These are phyloP conservation scores for Aureoboletus auriporus DNA, from an alignment of 768 basidiomycete species.

Conservation along the genomic window DNA sequence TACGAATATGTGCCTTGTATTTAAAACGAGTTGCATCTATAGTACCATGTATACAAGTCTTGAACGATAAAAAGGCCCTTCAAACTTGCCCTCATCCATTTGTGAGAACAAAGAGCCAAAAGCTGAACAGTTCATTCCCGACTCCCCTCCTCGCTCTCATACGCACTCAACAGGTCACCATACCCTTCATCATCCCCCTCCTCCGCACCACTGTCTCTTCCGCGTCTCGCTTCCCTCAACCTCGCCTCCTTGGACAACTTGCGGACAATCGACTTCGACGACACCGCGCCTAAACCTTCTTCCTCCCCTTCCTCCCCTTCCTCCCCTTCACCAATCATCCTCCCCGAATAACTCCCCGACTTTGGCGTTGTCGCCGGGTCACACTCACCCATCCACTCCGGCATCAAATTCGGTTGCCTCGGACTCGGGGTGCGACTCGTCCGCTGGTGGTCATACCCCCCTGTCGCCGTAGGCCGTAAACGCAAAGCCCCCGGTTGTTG, in stretches of 20 bases:
- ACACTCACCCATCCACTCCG: slow-evolving; percentile 52
- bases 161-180: slow-evolving; percentile 73
- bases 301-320: background rate
- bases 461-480: slow-evolving; percentile 29
- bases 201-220: slow-evolving; percentile 62
- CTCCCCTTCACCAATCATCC: slow-evolving; percentile 6
- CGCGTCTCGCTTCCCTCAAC: slow-evolving; percentile 31
- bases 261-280: slow-evolving; percentile 24
- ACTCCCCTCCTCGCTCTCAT: slow-evolving; percentile 68
- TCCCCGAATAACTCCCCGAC: slow-evolving; percentile 43
- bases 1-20: too few relatives aligned
- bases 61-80: background rate
- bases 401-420: slow-evolving; percentile 44
- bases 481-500: slow-evolving; percentile 46
- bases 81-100: background rate
- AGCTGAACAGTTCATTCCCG: slow-evolving; percentile 15
- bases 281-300: slow-evolving; percentile 1
- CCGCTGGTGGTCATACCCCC: slow-evolving; percentile 31
- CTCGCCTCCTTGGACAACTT: slow-evolving; percentile 31
- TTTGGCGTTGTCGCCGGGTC: slow-evolving; percentile 56
- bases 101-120: background rate
- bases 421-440: slow-evolving; percentile 33
- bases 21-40: background rate
- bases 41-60: too few relatives aligned
- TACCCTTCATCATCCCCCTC: slow-evolving; percentile 78